phyloP scores from a whole-genome alignment of 2,329 filamentous ascomycete species.

The Colletotrichum gloeosporioides region DNA sequence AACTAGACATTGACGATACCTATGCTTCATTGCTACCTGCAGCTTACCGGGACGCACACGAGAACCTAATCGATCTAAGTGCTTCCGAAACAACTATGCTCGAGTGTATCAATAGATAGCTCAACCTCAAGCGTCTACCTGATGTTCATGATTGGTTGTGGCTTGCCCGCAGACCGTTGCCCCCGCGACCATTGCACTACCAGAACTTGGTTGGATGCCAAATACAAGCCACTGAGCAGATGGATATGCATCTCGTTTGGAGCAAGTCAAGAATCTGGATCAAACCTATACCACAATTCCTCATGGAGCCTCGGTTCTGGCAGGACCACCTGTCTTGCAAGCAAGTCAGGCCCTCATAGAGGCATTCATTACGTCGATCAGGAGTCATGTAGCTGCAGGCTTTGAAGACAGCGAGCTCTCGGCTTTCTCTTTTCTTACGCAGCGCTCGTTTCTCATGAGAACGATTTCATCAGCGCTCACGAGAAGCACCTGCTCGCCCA shows the following conservation, averaged over 20 bases:
- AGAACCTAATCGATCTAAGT: not conserved
- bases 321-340: not conserved
- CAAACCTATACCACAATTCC: not conserved
- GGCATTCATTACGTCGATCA: fast-evolving
- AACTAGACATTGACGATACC: fast-evolving
- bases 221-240: not conserved
- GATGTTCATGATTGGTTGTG: constrained; percentile 28
- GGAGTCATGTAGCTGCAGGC: not conserved
- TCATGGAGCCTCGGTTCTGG: not conserved
- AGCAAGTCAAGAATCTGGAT: not conserved
- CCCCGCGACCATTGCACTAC: constrained; percentile 42
- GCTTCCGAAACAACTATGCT: not conserved
- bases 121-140: not conserved
- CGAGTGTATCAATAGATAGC: not conserved
- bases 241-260: not conserved
- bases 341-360: fast-evolving
- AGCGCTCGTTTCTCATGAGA: constrained; percentile 38
- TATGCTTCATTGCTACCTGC: not conserved
- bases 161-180: constrained; percentile 37
- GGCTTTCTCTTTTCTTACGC: constrained; percentile 45
- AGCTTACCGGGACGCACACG: not conserved
- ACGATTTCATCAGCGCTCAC: constrained; percentile 42
- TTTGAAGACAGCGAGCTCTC: constrained; percentile 12
- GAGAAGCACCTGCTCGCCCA: constrained; percentile 38
- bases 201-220: constrained; percentile 37